Evolutionary conservation across 2,329 filamentous ascomycete genomes (phyloP), one percentile per base, ranked within the genome.

Genomic region (Hypoxylon sp.): DNA sequence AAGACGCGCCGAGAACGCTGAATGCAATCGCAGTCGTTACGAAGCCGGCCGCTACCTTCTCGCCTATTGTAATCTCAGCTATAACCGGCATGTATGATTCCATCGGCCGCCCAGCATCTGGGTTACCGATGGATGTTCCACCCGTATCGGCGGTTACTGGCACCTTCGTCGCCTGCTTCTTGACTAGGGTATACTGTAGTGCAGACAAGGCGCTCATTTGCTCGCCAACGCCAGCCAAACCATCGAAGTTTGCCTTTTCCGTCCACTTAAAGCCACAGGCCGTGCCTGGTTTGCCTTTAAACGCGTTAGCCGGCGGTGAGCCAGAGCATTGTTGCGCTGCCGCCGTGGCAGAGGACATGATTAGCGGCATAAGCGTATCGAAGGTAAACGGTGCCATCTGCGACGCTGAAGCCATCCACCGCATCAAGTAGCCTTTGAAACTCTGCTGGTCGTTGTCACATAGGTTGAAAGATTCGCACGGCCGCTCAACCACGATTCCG

Each of bases 401-500:
- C 5, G 83, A 79, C 1, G 87, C 85, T 17, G 80, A 81, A 0
- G 87, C 84, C 75, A 90, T 79, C 87, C 90, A 94, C 48, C 91
- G 89, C 25, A 87, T 80, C 25, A 93, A 82, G 77, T 93, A 93
- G 10, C 90, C 91, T 80, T 94, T 94, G 87, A 93, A 94, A 51
- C 85, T 89, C 74, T 86, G 86, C 80, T 93, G 90, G 77, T 94
- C 91, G 69, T 84, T 84, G 80, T 93, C 87, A 83, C 92, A 94
- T 25, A 82, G 82, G 60, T 81, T 79, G 63, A 79, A 79, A 6
- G 78, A 79, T 80, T 94, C 91, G 80, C 92, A 94, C 30, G 87
- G 86, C 68, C 84, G 83, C 80, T 94, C 91, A 73, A 84, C 86
- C 76, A 92, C 85, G 76, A 93, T 74, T 58, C 77, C 79, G 71